These are phyloP conservation scores for Apiospora hydei DNA, from an alignment of 2,329 filamentous ascomycete species.

Conservation along the genomic window DNA sequence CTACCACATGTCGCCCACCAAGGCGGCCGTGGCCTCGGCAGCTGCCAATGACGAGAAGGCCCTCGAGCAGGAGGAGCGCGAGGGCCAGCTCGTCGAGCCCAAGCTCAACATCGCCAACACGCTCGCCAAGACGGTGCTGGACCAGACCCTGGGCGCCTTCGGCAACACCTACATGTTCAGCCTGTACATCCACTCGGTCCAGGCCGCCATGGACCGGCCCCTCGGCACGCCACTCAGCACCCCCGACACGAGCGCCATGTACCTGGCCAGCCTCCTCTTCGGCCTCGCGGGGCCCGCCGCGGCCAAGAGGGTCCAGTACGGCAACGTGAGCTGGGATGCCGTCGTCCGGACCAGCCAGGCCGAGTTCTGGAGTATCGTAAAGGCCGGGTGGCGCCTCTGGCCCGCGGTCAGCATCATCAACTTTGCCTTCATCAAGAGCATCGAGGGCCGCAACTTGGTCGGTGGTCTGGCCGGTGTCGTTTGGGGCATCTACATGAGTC, in stretches of 20 bases:
- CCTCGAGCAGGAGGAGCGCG: slow-evolving; percentile 44
- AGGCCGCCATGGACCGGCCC: slow-evolving; percentile 52
- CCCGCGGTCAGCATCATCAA: slow-evolving; percentile 74
- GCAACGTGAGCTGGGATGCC: slow-evolving; percentile 51
- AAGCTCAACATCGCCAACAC: slow-evolving; percentile 70
- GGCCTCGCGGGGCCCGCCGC: slow-evolving; percentile 44
- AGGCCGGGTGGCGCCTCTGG: slow-evolving; percentile 77
- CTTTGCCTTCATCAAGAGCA: slow-evolving; percentile 73
- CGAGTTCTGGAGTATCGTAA: slow-evolving; percentile 70
- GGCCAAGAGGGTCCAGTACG: slow-evolving; percentile 52
- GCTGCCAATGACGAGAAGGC: slow-evolving; percentile 51
- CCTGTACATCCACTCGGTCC: slow-evolving; percentile 62
- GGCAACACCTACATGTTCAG: slow-evolving; percentile 67
- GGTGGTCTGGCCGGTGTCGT: slow-evolving; percentile 74
- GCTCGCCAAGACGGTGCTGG: slow-evolving; percentile 69
- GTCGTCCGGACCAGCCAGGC: slow-evolving; percentile 53
- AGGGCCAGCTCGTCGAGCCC: slow-evolving; percentile 52
- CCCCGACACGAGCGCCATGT: slow-evolving; percentile 42
- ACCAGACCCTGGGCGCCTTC: slow-evolving; percentile 71
- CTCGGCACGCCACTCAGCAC: slow-evolving; percentile 42
- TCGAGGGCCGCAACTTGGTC: slow-evolving; percentile 73
- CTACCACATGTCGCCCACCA: slow-evolving; percentile 54
- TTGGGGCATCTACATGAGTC: slow-evolving; percentile 79
- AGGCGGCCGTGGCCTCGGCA: slow-evolving; percentile 48
- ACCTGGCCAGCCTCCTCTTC: slow-evolving; percentile 37